Evolutionary conservation across 495 filamentous ascomycete species (phyloP).

Genomic region (Podospora fimiseda): DNA sequence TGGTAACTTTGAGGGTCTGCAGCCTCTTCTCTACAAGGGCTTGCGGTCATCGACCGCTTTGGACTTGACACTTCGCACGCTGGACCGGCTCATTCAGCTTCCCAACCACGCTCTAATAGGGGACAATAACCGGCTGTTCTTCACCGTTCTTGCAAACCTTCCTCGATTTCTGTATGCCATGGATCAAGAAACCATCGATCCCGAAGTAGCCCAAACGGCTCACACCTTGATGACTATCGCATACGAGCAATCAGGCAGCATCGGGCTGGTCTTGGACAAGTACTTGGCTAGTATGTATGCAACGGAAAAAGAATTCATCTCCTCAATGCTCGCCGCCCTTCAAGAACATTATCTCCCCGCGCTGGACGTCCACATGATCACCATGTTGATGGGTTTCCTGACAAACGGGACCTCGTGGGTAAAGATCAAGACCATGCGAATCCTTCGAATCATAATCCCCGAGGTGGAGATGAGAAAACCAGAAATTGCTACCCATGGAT

Average conservation of each 20-base stretch:
- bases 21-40: slow-evolving; percentile 82
- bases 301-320: slow-evolving; percentile 69
- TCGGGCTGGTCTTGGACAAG: slow-evolving; percentile 56
- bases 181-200: slow-evolving; percentile 54
- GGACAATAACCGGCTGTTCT: slow-evolving; percentile 71
- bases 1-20: slow-evolving; percentile 78
- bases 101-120: slow-evolving; percentile 79
- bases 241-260: slow-evolving; percentile 54
- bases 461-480: slow-evolving; percentile 89
- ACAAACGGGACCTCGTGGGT: slow-evolving; percentile 86
- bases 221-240: slow-evolving; percentile 64
- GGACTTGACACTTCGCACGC: slow-evolving; percentile 63
- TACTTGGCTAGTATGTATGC: slow-evolving; percentile 66
- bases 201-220: slow-evolving; percentile 53
- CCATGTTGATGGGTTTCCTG: slow-evolving; percentile 85
- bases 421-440: slow-evolving; percentile 83
- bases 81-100: slow-evolving; percentile 72
- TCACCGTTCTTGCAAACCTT: slow-evolving; percentile 78
- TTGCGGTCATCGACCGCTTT: slow-evolving; percentile 79
- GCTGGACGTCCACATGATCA: slow-evolving; percentile 74
- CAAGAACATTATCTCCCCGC: slow-evolving; percentile 75
- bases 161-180: slow-evolving; percentile 80
- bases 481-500: slow-evolving; percentile 84
- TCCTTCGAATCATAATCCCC: slow-evolving; percentile 78
- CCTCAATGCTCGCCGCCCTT: slow-evolving; percentile 67